These are phyloP conservation scores for Hygrophorus russula DNA, from an alignment of 768 basidiomycete species.

Conservation along the genomic window DNA sequence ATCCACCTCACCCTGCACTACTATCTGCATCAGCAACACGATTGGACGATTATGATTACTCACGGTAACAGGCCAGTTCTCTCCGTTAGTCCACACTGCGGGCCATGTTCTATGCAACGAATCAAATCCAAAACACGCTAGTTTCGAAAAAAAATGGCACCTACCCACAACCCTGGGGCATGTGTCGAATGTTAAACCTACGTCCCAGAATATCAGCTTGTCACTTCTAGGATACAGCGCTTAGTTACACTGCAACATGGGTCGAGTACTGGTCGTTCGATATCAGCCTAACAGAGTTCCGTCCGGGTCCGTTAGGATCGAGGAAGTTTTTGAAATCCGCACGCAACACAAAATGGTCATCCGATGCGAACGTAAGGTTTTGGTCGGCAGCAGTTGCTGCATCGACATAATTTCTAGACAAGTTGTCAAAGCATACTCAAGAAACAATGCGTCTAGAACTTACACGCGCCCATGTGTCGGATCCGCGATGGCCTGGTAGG, in stretches of 20 bases:
- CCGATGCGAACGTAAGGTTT: constrained; percentile 48
- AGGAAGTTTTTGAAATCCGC: constrained; percentile 41
- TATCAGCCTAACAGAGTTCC: constrained; percentile 46
- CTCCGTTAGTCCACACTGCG: constrained; percentile 1
- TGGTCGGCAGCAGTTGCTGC: constrained; percentile 35
- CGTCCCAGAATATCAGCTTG: background rate
- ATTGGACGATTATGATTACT: constrained; percentile 23
- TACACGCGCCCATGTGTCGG: constrained; percentile 48
- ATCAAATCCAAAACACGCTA: too few relatives aligned
- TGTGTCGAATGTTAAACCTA: constrained; percentile 42
- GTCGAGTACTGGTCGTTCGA: constrained; percentile 42
- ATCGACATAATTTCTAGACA: constrained; percentile 31
- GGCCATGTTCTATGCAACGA: constrained; percentile 28
- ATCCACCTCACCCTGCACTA: constrained; percentile 36
- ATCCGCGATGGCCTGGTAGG: constrained; percentile 38
- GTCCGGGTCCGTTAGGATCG: constrained; percentile 35
- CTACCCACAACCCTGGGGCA: constrained; percentile 45
- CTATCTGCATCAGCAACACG: constrained; percentile 15
- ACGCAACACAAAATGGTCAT: constrained; percentile 42
- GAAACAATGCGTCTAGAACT: background rate
- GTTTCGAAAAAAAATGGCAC: too few relatives aligned
- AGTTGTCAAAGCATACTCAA: background rate
- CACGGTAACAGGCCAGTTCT: constrained; percentile 11
- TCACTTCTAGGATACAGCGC: background rate
- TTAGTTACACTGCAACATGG: constrained; percentile 41